These are phyloP conservation scores for Coprinopsis sp. DNA, from an alignment of 768 basidiomycete genomes.

Conservation along the genomic window DNA sequence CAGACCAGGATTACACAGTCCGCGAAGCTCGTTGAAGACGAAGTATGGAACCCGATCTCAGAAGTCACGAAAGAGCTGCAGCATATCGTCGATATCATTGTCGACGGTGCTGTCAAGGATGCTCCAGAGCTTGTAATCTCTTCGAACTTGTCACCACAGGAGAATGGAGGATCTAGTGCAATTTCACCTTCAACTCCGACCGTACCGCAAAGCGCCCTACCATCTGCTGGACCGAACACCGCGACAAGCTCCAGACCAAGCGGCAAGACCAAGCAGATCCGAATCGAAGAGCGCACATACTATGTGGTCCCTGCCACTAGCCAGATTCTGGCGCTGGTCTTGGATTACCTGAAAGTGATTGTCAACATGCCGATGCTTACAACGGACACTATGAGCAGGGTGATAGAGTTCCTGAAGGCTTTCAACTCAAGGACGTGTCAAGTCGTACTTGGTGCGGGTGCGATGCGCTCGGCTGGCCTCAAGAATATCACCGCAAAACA, in stretches of 20 bases:
- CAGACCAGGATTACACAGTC: slow-evolving; percentile 70
- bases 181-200: slow-evolving; percentile 11
- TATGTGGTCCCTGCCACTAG: slow-evolving; percentile 85
- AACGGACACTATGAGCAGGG: slow-evolving; percentile 90
- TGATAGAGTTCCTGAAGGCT: slow-evolving; percentile 94
- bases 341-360: slow-evolving; percentile 85
- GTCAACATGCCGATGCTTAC: slow-evolving; percentile 85
- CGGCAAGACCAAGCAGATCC: slow-evolving; percentile 48
- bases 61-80: slow-evolving; percentile 70
- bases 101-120: slow-evolving; percentile 80
- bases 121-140: slow-evolving; percentile 58
- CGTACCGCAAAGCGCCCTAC: slow-evolving; percentile 9
- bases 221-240: slow-evolving; percentile 8
- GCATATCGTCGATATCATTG: slow-evolving; percentile 62
- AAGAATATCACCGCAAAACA: slow-evolving; percentile 99
- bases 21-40: slow-evolving; percentile 92
- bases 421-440: slow-evolving; percentile 99
- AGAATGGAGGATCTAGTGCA: slow-evolving; percentile 2
- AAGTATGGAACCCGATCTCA: slow-evolving; percentile 85
- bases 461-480: slow-evolving; percentile 96
- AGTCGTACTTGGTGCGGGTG: slow-evolving; percentile 95
- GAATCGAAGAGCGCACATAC: slow-evolving; percentile 80
- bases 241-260: neutral
- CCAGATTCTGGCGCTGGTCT: slow-evolving; percentile 62
- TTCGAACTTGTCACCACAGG: slow-evolving; percentile 6